phyloP scores from a whole-genome alignment of 129 eudicot species.

The Apium graveolens region DNA sequence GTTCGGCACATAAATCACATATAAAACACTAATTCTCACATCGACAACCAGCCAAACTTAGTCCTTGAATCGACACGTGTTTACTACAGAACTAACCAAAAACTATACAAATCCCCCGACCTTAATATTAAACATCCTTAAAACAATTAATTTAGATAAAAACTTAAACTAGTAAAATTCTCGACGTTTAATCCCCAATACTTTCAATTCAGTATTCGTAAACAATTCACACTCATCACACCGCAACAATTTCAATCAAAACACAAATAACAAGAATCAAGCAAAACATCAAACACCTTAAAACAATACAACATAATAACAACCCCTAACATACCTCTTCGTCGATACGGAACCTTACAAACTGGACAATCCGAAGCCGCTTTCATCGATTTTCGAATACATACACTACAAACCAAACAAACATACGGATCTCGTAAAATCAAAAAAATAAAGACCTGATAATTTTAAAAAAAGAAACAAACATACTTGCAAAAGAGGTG shows the following conservation, averaged over 20 bases:
- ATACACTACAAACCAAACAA: conserved; percentile 36
- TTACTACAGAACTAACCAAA: neutral
- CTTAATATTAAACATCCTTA: neutral
- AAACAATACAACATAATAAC: too few species aligned
- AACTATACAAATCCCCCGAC: neutral
- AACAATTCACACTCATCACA: neutral
- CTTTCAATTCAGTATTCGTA: neutral
- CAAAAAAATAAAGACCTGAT: neutral
- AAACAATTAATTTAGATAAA: neutral
- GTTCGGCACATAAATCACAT: neutral
- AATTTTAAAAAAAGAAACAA: neutral
- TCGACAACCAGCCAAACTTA: too few species aligned
- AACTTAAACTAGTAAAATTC: neutral
- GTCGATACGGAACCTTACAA: conserved; percentile 77
- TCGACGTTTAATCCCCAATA: neutral
- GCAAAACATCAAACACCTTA: neutral
- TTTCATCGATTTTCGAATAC: conserved; percentile 78
- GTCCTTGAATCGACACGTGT: too few species aligned
- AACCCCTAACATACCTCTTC: conserved; percentile 51
- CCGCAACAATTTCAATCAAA: neutral
- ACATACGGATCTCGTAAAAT: neutral
- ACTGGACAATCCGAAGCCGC: conserved; percentile 75
- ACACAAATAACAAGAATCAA: neutral
- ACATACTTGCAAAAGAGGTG: conserved; percentile 97
- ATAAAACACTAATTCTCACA: neutral